A percentile compares a stretch with the other conserved stretches of the same genome.
phyloP scores from a whole-genome alignment of 306 rosid species.

The Prunus mume region DNA sequence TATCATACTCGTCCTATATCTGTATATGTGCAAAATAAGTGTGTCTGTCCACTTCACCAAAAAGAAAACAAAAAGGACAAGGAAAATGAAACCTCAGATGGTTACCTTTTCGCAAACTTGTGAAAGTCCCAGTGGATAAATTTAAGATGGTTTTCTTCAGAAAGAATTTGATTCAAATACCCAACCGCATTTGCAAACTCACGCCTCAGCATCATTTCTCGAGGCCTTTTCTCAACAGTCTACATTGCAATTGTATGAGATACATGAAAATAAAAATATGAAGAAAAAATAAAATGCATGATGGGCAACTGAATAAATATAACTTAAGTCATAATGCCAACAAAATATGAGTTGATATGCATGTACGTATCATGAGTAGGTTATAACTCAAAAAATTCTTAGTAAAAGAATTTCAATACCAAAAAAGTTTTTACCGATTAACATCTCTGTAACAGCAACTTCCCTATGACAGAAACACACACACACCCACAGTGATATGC shows the following conservation, averaged over 20 bases:
- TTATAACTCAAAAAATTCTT: background rate
- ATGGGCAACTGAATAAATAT: background rate
- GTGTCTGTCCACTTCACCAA: background rate
- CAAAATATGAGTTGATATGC: background rate
- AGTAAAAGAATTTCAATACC: background rate
- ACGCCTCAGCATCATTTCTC: conserved; percentile 99
- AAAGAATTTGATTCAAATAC: conserved; percentile 77
- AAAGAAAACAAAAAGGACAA: background rate
- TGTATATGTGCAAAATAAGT: background rate
- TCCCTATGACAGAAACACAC: background rate
- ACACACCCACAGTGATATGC: background rate
- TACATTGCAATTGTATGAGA: conserved; percentile 38
- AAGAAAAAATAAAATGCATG: conserved; percentile 6
- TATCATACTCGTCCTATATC: background rate
- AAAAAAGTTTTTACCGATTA: background rate
- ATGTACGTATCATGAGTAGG: background rate
- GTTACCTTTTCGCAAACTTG: conserved; percentile 90
- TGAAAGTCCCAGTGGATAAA: conserved; percentile 98
- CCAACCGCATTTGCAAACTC: conserved; percentile 90
- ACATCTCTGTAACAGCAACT: background rate
- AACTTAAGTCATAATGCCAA: background rate
- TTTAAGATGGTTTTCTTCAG: conserved; percentile 71
- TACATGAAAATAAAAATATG: background rate
- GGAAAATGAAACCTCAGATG: background rate
- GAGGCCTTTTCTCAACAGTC: conserved; percentile 96